Evolutionary conservation across 192 early-diverging fungal species (phyloP).

Genomic region (Thamnidium elegans): DNA sequence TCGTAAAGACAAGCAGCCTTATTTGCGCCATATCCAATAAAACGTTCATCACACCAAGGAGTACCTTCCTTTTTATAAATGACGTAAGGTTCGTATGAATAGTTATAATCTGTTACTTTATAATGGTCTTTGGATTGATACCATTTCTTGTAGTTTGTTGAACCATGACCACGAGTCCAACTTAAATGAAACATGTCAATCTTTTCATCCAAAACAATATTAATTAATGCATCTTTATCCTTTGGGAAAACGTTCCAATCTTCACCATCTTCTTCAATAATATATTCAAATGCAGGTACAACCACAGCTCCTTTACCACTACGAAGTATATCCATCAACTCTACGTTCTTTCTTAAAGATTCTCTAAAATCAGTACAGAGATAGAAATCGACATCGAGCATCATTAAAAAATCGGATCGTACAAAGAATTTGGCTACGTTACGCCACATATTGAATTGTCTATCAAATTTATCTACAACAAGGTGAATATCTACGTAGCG

Average conservation of each 20-base stretch:
- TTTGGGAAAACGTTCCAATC: conserved; percentile 50
- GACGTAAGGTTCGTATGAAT: conserved; percentile 61
- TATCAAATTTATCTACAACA: conserved; percentile 57
- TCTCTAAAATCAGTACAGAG: conserved; percentile 53
- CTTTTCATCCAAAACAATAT: conserved; percentile 42
- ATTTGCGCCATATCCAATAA: conserved; percentile 62
- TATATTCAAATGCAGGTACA: conserved; percentile 59
- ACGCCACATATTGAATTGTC: conserved; percentile 67
- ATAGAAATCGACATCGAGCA: conserved; percentile 62
- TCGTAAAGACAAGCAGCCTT: conserved; percentile 62
- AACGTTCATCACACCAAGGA: conserved; percentile 60
- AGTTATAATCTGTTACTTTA: conserved; percentile 51
- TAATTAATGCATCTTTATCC: conserved; percentile 41
- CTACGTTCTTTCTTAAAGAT: conserved; percentile 30
- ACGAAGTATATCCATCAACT: conserved; percentile 43
- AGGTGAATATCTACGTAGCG: conserved; percentile 57
- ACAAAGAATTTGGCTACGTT: conserved; percentile 63
- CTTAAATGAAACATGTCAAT: conserved; percentile 57
- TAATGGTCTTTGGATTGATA: conserved; percentile 45
- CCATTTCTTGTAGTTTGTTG: conserved; percentile 56
- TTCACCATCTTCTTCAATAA: conserved; percentile 49
- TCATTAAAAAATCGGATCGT: conserved; percentile 56
- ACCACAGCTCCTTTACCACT: conserved; percentile 50
- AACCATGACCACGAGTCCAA: conserved; percentile 55
- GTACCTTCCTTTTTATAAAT: conserved; percentile 50